These are phyloP conservation scores for Plectranthus barbatus DNA, from an alignment of 257 asterid species.

Conservation along the genomic window DNA sequence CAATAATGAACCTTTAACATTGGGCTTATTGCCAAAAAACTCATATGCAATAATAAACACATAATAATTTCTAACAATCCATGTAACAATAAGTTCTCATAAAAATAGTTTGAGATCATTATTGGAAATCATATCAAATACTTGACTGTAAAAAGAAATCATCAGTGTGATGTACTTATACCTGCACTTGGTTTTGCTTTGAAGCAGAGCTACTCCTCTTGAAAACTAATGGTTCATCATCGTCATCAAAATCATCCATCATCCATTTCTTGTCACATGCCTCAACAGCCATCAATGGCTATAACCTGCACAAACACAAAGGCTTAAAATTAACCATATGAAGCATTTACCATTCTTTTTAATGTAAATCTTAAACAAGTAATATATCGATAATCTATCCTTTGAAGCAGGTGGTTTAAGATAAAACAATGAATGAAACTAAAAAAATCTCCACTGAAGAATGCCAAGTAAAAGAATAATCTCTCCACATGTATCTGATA, in stretches of 20 bases:
- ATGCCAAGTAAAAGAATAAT: background rate
- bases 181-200: conserved; percentile 48
- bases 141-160: no score
- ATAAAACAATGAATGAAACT: background rate
- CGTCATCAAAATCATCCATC: conserved; percentile 65
- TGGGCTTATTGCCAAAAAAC: no score
- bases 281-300: conserved; percentile 61
- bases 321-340: conserved; percentile 1
- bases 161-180: no score
- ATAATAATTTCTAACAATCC: no score
- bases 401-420: background rate
- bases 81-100: no score
- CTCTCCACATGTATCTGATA: background rate
- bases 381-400: background rate
- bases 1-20: no score
- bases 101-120: no score
- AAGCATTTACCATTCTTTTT: background rate
- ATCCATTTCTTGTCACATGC: conserved; percentile 37
- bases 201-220: conserved; percentile 58
- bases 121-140: no score
- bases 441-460: background rate
- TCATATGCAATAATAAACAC: no score
- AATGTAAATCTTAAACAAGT: background rate
- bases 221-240: conserved; percentile 70
- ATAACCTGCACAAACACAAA: conserved; percentile 20